Conservation (phyloP, 768 basidiomycete genomes). For the Coprinellus micaceus region DNA sequence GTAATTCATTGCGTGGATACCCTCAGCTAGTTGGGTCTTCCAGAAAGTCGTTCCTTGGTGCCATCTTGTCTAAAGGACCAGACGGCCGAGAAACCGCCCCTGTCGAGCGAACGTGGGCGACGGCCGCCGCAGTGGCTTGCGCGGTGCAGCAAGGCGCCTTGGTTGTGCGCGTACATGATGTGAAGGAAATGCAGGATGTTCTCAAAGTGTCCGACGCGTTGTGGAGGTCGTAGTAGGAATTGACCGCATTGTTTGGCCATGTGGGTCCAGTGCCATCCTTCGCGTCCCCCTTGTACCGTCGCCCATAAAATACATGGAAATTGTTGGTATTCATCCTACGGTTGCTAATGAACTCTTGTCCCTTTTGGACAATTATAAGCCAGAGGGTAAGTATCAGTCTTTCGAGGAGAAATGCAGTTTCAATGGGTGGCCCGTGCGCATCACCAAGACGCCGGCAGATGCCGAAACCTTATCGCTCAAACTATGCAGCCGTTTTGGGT, state of each 20-base stretch:
- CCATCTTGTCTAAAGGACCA: constrained; percentile 50
- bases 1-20: constrained; percentile 55
- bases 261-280: too few species aligned
- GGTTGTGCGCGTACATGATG: constrained; percentile 82
- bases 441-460: constrained; percentile 9
- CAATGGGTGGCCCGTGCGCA: neutral
- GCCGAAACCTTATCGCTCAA: constrained; percentile 33
- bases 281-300: too few species aligned
- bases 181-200: constrained; percentile 68
- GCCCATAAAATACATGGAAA: neutral
- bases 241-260: too few species aligned
- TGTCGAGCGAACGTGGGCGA: constrained; percentile 72
- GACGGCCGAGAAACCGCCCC: constrained; percentile 54
- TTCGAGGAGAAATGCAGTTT: too few species aligned
- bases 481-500: constrained; percentile 40
- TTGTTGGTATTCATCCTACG: too few species aligned
- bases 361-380: too few species aligned
- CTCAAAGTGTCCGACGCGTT: constrained; percentile 63
- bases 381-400: too few species aligned
- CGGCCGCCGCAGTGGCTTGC: constrained; percentile 71
- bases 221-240: constrained; percentile 28
- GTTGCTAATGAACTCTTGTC: too few species aligned
- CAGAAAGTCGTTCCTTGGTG: constrained; percentile 80
- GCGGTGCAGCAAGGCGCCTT: constrained; percentile 70
- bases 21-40: constrained; percentile 75